Base-by-base conservation (phyloP, 1,139 yeast species). In the Candida glucosophila region DNA sequence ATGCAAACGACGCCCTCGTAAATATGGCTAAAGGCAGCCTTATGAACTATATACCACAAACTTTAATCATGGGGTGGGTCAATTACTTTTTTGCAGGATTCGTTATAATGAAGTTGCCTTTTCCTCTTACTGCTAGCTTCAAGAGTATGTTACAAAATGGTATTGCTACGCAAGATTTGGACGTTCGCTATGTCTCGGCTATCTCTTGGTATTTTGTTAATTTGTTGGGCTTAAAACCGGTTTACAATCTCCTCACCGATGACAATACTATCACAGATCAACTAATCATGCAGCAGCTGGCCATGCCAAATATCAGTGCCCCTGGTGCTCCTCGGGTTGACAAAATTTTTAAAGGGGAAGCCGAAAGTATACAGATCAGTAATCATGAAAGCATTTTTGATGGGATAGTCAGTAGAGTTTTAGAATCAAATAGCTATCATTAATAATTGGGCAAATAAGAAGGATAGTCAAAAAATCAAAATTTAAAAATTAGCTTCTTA, bases 161-260 rank as follows among this genome's bases (percentile, higher is more conserved):
- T 3, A 80, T 92, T 8, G 70, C 68, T 34, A 86, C 97, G 0
- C 70, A 78, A 1, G 93, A 90, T 43, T 63, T 90, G 35, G 92
- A 86, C 44, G 95, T 78, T 5, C 62, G 95, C 20, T 90, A 94
- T 73, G 98, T 90, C n/a, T 79, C 93, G 20, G 77, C 95, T 3
- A 77, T 92, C 16, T 86, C 96, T n/a, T 90, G 97, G 98, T 90
- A 90, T 50, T 85, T 90, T 50, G 82, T 90, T 29, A 83, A 86
- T 32, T 71, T 86, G 38, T 56, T 88, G 31, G 98, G 98, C 19
- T 67, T 90, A 34, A 73, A 76, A 37, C 83, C 95, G 0, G 76
- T 90, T 2, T 82, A 79, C 49, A 70, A 83, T 15, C 64, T 88
- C 30, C 41, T 88, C 12, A 67, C 83, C 47, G 78, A 77, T 4